These are phyloP conservation scores for Lactifluus rugatus DNA, from an alignment of 768 basidiomycete genomes.

Conservation along the genomic window DNA sequence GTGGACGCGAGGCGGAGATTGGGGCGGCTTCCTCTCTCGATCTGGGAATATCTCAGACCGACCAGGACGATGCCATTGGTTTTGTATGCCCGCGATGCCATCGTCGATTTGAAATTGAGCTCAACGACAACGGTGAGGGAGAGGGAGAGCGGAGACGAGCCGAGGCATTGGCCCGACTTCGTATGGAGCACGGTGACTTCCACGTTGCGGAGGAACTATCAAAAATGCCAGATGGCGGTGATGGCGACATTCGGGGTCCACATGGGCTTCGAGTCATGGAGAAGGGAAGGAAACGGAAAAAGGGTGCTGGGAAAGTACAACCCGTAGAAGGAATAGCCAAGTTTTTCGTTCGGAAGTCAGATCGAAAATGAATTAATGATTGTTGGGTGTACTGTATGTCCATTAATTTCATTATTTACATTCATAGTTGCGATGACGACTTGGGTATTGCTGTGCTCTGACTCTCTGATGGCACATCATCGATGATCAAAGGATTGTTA, in stretches of 20 bases:
- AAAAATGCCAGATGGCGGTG: conserved; percentile 28
- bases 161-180: conserved; percentile 32
- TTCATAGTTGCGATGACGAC: conserved; percentile 1
- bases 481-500: no score
- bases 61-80: background rate
- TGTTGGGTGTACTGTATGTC: no score
- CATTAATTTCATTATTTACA: no score
- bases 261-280: conserved; percentile 15
- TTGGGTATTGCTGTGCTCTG: background rate
- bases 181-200: conserved; percentile 77
- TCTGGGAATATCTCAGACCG: background rate
- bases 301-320: conserved; percentile 22
- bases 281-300: conserved; percentile 24
- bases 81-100: conserved; percentile 14
- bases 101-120: background rate
- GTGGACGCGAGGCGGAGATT: conserved; percentile 13
- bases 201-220: conserved; percentile 80
- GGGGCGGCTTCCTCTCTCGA: background rate
- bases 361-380: no score
- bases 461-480: no score
- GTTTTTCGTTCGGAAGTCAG: conserved; percentile 32
- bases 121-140: conserved; percentile 25
- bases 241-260: conserved; percentile 17
- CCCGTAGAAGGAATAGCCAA: conserved; percentile 35
- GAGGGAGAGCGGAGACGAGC: conserved; percentile 22